Conservation (phyloP, 352 stramenopile genomes). For the Phytophthora meadii region DNA sequence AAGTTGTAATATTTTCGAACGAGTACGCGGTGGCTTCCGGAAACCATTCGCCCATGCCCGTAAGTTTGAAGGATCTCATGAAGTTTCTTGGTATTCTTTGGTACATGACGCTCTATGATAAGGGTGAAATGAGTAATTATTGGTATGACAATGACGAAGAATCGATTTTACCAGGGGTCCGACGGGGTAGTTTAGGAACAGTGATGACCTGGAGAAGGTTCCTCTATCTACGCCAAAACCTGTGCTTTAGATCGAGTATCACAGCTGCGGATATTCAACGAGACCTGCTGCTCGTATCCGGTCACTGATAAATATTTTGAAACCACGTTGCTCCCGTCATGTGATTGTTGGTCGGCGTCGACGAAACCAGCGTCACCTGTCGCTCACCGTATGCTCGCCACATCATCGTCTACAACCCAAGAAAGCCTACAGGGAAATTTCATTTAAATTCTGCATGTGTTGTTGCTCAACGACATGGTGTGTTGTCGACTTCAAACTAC, state of each 20-base stretch:
- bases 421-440: constrained; percentile 39
- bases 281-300: no score
- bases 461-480: no score
- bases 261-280: background rate
- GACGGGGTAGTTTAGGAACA: no score
- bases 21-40: background rate
- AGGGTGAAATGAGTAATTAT: no score
- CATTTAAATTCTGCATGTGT: constrained; percentile 43
- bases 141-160: background rate
- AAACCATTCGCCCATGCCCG: no score
- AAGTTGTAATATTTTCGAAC: constrained; percentile 3
- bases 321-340: background rate
- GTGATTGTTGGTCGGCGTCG: background rate
- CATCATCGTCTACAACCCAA: constrained; percentile 5
- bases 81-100: no score
- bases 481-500: no score
- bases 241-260: no score
- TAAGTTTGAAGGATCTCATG: no score
- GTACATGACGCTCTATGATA: constrained; percentile 9
- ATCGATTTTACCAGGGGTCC: background rate
- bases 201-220: no score
- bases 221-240: no score
- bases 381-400: constrained; percentile 3
- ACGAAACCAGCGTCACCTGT: background rate
- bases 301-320: constrained; percentile 1